Conservation (phyloP, 768 basidiomycete genomes). For the Serendipita sp. region DNA sequence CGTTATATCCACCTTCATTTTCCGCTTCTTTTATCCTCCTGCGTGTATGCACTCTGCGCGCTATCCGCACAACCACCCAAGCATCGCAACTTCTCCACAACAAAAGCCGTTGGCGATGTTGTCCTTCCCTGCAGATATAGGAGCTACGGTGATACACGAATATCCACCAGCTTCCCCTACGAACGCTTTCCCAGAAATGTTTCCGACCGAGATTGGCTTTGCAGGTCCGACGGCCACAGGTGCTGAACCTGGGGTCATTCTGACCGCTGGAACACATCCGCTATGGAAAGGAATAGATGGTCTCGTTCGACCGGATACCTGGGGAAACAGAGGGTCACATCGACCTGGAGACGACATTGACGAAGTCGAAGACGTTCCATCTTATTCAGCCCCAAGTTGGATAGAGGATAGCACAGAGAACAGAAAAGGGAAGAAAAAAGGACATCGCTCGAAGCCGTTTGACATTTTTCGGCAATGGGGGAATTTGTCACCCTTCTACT, state of each 20-base stretch:
- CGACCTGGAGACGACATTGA: background rate
- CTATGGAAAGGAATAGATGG: constrained; percentile 39
- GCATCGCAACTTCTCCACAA: constrained; percentile 37
- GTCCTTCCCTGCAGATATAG: constrained; percentile 28
- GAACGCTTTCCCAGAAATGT: constrained; percentile 53
- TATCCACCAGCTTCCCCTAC: constrained; percentile 64
- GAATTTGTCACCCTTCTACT: constrained; percentile 77
- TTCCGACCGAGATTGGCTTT: constrained; percentile 66
- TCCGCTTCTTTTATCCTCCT: constrained; percentile 33
- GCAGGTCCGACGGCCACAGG: constrained; percentile 54
- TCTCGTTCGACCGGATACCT: constrained; percentile 13
- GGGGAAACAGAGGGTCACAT: background rate
- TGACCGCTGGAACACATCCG: constrained; percentile 35
- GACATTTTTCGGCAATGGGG: constrained; percentile 69
- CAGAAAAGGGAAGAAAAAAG: background rate
- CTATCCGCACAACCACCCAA: constrained; percentile 1
- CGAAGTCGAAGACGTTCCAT: background rate
- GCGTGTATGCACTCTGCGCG: background rate
- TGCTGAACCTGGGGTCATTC: constrained; percentile 15
- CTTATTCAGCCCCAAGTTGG: background rate
- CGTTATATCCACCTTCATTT: constrained; percentile 31
- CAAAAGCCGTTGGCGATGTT: background rate
- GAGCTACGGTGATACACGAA: constrained; percentile 50
- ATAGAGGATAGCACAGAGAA: background rate
- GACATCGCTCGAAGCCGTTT: constrained; percentile 27